phyloP scores from a whole-genome alignment of 805 yeast species.

The Metschnikowia orientalis region DNA sequence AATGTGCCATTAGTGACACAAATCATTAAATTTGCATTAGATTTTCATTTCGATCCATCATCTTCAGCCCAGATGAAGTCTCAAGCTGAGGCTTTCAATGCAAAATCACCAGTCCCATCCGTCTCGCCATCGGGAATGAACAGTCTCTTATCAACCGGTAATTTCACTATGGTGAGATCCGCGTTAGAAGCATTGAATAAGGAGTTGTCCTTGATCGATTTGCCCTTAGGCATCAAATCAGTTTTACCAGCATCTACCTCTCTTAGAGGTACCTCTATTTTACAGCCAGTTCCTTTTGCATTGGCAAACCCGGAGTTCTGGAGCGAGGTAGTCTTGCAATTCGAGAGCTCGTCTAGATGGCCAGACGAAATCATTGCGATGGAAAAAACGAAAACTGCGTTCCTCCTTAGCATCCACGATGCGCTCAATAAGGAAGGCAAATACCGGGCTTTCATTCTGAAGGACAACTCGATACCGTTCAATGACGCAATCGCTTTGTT shows the following conservation, averaged over 20 bases:
- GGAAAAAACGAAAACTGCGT: constrained; percentile 89
- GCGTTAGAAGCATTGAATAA: constrained; percentile 52
- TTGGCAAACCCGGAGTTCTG: constrained; percentile 70
- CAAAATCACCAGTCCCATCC: constrained; percentile 55
- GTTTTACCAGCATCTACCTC: constrained; percentile 71
- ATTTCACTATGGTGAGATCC: constrained; percentile 27
- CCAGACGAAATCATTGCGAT: constrained; percentile 85
- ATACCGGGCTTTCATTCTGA: constrained; percentile 57
- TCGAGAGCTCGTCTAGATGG: constrained; percentile 90
- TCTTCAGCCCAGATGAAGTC: constrained; percentile 33
- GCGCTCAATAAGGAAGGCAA: constrained; percentile 45
- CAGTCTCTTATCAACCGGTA: constrained; percentile 31
- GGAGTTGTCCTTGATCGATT: constrained; percentile 41
- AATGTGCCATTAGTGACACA: constrained; percentile 60
- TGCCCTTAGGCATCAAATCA: constrained; percentile 70
- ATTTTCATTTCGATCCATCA: constrained; percentile 54
- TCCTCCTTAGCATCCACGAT: constrained; percentile 62
- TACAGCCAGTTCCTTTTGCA: constrained; percentile 81
- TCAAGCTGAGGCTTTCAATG: constrained; percentile 44
- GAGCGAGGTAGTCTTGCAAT: constrained; percentile 77
- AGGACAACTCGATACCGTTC: constrained; percentile 64
- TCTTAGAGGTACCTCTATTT: constrained; percentile 68
- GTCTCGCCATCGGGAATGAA: constrained; percentile 54
- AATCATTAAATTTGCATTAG: constrained; percentile 60
- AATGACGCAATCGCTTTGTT: constrained; percentile 54